Evolutionary conservation across 2,329 filamentous ascomycete genomes (phyloP), one percentile per base, ranked within the genome.

Genomic region (Trichophyton equinum): DNA sequence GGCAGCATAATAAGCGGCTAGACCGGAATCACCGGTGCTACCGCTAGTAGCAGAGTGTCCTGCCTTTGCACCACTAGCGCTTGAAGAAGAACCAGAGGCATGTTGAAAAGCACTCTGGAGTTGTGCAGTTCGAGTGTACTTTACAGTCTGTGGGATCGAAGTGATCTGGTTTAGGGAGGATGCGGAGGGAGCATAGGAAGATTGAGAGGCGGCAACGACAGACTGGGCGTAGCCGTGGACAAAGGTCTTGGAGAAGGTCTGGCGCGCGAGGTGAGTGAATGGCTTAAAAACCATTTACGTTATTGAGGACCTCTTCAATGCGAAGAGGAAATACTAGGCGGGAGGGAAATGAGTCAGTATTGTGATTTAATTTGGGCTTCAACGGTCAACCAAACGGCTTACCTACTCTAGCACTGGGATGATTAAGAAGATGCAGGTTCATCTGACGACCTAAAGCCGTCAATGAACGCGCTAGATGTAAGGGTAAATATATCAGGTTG

Each of bases 151-250:
- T 53, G 60, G 33, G 67, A 74, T 76, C 62, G 74, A 76, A 62
- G 77, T 74, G 69, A 85, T 77, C 47, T 80, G 76, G 64, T 79
- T 80, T 62, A 84, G 74, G 49, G 78, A 76, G 61, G 80, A 81
- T 67, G 81, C 80, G 65, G 82, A 79, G 47, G 90, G 73, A 78
- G 85, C 81, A 85, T 90, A 82, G 81, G 84, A 82, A 79, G 87
- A 86, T 82, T 96, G 91, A 66, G 90, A 90, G 70, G 91, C 92
- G 72, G 94, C 94, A 78, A 99, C 91, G 77, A 97, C 87, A 65
- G 91, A 96, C 76, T 97, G 92, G 69, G 91, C 91, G 83, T 96
- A 97, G 78, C 92, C 92, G 84, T 97, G 90, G 75, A 90, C 92
- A 76, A 97, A 88, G 72, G 91, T 91, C 81, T 97, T 97, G 73